phyloP scores from a whole-genome alignment of 805 yeast genomes.

The Lipomyces sp. region DNA sequence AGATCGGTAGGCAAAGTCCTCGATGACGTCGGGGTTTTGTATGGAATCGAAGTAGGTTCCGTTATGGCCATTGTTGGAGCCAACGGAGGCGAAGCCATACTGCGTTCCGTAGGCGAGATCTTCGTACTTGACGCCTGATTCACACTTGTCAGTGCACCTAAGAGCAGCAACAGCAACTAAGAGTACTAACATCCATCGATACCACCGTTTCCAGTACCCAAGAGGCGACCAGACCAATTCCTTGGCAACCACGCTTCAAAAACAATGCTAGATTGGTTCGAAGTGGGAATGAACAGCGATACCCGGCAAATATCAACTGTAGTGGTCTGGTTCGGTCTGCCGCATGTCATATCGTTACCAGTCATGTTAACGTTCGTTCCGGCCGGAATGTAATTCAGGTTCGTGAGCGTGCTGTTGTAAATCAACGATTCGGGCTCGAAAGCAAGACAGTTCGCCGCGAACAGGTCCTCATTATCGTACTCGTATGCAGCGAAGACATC shows the following conservation, averaged over 20 bases:
- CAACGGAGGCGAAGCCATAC: constrained; percentile 5
- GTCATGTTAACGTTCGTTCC: constrained; percentile 1
- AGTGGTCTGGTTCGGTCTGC: constrained; percentile 3
- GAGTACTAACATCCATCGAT: constrained; percentile 4
- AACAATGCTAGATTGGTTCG: constrained; percentile 4
- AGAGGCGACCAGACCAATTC: constrained; percentile 1
- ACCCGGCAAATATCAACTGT: constrained; percentile 4
- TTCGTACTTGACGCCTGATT: constrained; percentile 4
- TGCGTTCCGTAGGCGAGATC: constrained; percentile 5
- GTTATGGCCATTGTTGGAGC: constrained; percentile 5
- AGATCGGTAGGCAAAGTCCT: constrained; percentile 5
- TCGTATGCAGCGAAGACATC: background rate
- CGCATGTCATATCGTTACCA: constrained; percentile 4
- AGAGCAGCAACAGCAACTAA: background rate
- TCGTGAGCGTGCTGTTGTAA: constrained; percentile 4
- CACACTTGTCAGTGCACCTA: background rate
- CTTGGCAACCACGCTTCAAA: constrained; percentile 6
- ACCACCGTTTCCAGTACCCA: constrained; percentile 5
- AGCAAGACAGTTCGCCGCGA: constrained; percentile 3
- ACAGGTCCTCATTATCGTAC: background rate
- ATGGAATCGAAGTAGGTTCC: constrained; percentile 3
- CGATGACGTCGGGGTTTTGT: constrained; percentile 1
- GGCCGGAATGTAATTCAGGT: constrained; percentile 1
- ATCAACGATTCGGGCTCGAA: background rate
- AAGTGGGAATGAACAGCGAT: constrained; percentile 4